Percentiles rank a stretch among this genome's conserved stretches.
phyloP scores from a whole-genome alignment of 139 green algal genomes.

The Raphidocelis subcapitata region DNA sequence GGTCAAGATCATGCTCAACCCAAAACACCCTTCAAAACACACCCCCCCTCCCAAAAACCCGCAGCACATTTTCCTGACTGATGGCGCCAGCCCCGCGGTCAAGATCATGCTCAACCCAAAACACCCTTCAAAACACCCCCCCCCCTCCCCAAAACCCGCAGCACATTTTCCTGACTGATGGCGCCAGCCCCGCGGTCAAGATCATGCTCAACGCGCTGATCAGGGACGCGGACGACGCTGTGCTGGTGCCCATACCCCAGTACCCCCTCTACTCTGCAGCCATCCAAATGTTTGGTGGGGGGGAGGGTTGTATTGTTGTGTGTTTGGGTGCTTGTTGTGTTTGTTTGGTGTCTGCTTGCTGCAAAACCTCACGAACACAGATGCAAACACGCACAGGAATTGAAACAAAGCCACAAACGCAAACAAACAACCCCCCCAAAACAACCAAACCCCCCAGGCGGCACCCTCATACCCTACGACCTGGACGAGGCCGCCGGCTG shows the following conservation, averaged over 20 bases:
- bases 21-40: no score
- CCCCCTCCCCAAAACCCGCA: conserved; percentile 47
- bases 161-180: conserved; percentile 88
- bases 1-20: conserved; percentile 70
- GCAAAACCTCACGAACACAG: no score
- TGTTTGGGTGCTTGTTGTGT: no score
- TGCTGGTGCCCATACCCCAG: conserved; percentile 84
- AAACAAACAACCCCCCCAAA: no score
- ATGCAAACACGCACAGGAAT: no score
- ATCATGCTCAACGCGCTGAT: conserved; percentile 70
- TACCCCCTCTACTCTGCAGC: conserved; percentile 90
- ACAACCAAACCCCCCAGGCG: no score
- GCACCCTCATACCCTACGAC: conserved; percentile 56
- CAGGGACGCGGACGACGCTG: conserved; percentile 50
- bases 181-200: conserved; percentile 73
- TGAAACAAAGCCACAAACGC: no score
- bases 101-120: conserved; percentile 64
- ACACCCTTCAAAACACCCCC: no score
- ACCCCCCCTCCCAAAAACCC: no score
- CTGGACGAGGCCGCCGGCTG: conserved; percentile 57
- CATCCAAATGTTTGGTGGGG: conserved; percentile 71
- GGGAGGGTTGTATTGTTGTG: conserved; percentile 32
- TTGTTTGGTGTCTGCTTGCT: no score
- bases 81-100: conserved; percentile 77
- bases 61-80: conserved; percentile 85